phyloP scores from a whole-genome alignment of 306 rosid species.

The Elaeagnus macrophylla region DNA sequence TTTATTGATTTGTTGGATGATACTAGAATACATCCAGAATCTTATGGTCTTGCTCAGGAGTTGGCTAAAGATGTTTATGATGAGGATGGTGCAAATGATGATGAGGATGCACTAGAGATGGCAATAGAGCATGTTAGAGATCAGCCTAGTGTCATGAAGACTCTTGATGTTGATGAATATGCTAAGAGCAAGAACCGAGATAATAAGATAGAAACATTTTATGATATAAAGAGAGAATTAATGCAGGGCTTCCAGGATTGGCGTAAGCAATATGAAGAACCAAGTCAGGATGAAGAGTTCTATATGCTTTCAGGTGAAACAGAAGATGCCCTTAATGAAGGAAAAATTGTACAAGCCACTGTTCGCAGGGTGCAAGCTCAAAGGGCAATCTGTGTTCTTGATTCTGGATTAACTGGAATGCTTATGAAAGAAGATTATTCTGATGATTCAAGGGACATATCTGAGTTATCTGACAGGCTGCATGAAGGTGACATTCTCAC shows the following conservation, averaged over 20 bases:
- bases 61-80: constrained; percentile 92
- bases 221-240: constrained; percentile 77
- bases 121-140: constrained; percentile 98
- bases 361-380: constrained; percentile 76
- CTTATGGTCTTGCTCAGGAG: constrained; percentile 81
- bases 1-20: constrained; percentile 92
- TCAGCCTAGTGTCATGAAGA: constrained; percentile 64
- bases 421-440: constrained; percentile 85
- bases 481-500: constrained; percentile 82
- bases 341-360: constrained; percentile 85
- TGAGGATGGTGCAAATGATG: constrained; percentile 73
- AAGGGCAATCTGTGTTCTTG: constrained; percentile 82
- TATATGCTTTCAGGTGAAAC: constrained; percentile 96
- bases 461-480: constrained; percentile 79
- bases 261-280: constrained; percentile 97
- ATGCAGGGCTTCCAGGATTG: constrained; percentile 95
- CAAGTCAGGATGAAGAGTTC: constrained; percentile 90
- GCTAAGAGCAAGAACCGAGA: constrained; percentile 46
- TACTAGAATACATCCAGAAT: constrained; percentile 97
- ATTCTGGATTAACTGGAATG: constrained; percentile 96
- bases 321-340: constrained; percentile 86
- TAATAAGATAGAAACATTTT: constrained; percentile 67
- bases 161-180: constrained; percentile 70
- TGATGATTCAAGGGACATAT: constrained; percentile 80
- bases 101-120: constrained; percentile 92